Evolutionary conservation across 164 flowering plant genomes (phyloP).

Genomic region (Chimonanthus praecox): DNA sequence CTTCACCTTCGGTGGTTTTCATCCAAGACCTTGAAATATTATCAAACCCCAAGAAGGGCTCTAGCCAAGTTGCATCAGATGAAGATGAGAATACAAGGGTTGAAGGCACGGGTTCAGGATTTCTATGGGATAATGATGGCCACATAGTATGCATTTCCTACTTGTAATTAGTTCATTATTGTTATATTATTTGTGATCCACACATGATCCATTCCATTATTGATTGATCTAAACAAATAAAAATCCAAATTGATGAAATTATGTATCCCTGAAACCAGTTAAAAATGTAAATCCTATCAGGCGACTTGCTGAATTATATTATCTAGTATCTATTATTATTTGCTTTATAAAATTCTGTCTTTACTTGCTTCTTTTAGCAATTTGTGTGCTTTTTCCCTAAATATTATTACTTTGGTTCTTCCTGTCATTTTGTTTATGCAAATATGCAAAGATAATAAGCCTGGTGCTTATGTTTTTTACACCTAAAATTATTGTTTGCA

Average conservation of each 20-base stretch:
- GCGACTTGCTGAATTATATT: too few species aligned
- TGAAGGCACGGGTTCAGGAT: constrained; percentile 96
- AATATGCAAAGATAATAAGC: background rate
- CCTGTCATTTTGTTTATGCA: background rate
- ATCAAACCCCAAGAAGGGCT: constrained; percentile 27
- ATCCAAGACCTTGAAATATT: constrained; percentile 58
- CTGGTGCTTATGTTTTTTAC: background rate
- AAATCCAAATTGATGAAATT: too few species aligned
- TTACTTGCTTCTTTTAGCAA: background rate
- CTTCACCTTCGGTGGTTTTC: constrained; percentile 74
- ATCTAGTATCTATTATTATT: too few species aligned
- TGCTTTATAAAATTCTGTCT: too few species aligned
- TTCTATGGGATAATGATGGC: constrained; percentile 88
- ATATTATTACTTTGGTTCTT: too few species aligned
- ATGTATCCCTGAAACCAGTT: too few species aligned
- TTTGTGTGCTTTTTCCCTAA: background rate
- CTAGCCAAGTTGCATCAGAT: constrained; percentile 11
- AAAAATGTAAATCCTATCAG: too few species aligned
- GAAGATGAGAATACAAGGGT: constrained; percentile 61
- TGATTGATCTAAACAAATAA: too few species aligned
- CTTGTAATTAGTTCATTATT: background rate
- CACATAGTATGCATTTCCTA: constrained; percentile 63
- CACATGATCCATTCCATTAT: too few species aligned
- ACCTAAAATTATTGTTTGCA: constrained; percentile 17
- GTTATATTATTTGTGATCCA: too few species aligned